Conservation (phyloP, 1,139 yeast genomes). For the Cylindricascospora bacillispora region DNA sequence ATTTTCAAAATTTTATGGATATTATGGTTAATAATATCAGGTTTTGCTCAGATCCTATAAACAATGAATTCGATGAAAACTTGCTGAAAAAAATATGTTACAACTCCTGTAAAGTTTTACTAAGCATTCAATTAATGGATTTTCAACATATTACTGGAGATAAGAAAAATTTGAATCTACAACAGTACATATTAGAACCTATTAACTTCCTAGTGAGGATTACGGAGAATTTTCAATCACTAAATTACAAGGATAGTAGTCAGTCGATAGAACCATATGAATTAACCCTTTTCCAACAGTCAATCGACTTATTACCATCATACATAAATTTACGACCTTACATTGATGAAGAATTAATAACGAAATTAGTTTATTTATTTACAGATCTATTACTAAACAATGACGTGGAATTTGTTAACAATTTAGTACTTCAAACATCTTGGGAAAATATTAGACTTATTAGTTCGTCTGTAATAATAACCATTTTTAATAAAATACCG, state of each 20-base stretch:
- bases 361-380: constrained; percentile 19
- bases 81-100: constrained; percentile 22
- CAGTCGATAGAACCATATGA: constrained; percentile 4
- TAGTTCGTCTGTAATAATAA: constrained; percentile 30
- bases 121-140: constrained; percentile 32
- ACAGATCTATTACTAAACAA: constrained; percentile 21
- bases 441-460: constrained; percentile 21
- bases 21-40: constrained; percentile 13
- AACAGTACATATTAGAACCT: constrained; percentile 31
- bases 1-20: constrained; percentile 10
- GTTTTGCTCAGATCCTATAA: constrained; percentile 3
- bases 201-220: constrained; percentile 30
- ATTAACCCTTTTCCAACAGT: constrained; percentile 6
- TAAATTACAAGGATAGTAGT: constrained; percentile 17
- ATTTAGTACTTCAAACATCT: constrained; percentile 9
- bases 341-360: constrained; percentile 21
- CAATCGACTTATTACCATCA: constrained; percentile 12
- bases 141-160: too few species aligned
- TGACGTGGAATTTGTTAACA: constrained; percentile 7
- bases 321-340: constrained; percentile 15
- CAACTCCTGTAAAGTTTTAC: constrained; percentile 31
- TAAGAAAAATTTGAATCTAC: constrained; percentile 35
- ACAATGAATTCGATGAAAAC: constrained; percentile 3
- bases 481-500: constrained; percentile 34
- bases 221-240: constrained; percentile 31